These are phyloP conservation scores for Colletotrichum tamarilloi DNA, from an alignment of 2,329 filamentous ascomycete species.

Conservation along the genomic window DNA sequence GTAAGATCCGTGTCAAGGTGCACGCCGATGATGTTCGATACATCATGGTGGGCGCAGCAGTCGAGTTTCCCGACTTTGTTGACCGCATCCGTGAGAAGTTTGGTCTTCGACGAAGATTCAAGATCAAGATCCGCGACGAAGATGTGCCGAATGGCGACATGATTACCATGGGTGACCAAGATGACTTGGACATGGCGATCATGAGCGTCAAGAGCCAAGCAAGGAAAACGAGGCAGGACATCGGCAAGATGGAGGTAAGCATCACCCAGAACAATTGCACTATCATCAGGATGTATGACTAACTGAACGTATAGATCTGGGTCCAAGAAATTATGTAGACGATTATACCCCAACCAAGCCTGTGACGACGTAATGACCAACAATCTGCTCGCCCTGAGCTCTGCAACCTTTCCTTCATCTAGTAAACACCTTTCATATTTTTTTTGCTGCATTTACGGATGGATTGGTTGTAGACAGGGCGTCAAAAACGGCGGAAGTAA, in stretches of 20 bases:
- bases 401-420: conserved; percentile 23
- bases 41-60: conserved; percentile 81
- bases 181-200: conserved; percentile 92
- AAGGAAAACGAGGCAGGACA: conserved; percentile 79
- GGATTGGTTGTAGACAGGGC: conserved; percentile 34
- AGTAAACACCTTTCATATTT: conserved; percentile 12
- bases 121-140: conserved; percentile 90
- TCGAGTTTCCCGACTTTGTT: conserved; percentile 82
- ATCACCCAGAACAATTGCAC: not conserved
- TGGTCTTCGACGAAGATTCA: conserved; percentile 79
- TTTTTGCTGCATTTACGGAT: conserved; percentile 24
- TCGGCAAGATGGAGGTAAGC: conserved; percentile 95
- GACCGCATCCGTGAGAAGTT: conserved; percentile 90
- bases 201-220: conserved; percentile 75
- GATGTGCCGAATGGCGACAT: conserved; percentile 82
- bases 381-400: conserved; percentile 21
- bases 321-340: conserved; percentile 56
- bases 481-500: conserved; percentile 18
- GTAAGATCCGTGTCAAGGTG: conserved; percentile 90
- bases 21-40: conserved; percentile 93
- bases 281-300: conserved; percentile 30
- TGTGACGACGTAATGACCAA: conserved; percentile 49
- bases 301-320: conserved; percentile 56
- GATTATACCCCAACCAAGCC: conserved; percentile 36
- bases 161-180: conserved; percentile 97